A percentile compares a stretch with the other conserved stretches of the same genome.
These are phyloP conservation scores for Dovyalis caffra DNA, from an alignment of 345 rosid species.

Conservation along the genomic window DNA sequence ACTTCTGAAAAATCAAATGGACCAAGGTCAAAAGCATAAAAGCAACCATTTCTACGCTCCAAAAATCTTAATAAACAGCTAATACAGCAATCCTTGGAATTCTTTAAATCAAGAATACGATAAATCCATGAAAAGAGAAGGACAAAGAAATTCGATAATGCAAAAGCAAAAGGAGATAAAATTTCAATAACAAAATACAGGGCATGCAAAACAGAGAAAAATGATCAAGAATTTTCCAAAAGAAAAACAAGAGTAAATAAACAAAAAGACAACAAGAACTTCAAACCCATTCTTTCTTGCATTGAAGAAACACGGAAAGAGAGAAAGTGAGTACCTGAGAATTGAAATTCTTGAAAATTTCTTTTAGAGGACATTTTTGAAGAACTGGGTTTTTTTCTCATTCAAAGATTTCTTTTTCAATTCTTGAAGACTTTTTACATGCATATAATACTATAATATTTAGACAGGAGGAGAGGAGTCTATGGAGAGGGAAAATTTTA, in stretches of 20 bases:
- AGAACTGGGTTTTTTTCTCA: background rate
- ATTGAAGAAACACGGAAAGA: too few species aligned
- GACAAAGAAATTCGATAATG: too few species aligned
- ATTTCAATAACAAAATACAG: background rate
- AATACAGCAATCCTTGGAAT: background rate
- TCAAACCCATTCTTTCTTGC: background rate
- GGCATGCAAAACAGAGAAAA: background rate
- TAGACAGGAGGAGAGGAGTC: background rate
- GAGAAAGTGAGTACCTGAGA: background rate
- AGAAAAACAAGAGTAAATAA: background rate
- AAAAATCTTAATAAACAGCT: too few species aligned
- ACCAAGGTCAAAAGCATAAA: background rate
- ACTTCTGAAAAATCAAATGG: background rate
- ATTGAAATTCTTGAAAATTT: conserved; percentile 9
- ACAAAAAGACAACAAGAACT: background rate
- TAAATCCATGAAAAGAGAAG: background rate
- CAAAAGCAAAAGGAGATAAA: background rate
- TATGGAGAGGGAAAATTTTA: background rate
- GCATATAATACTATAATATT: background rate
- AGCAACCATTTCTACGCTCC: background rate
- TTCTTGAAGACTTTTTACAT: background rate
- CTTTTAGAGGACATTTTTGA: background rate
- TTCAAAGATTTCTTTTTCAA: background rate
- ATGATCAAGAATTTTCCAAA: background rate
- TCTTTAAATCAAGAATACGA: background rate